Evolutionary conservation across 192 early-diverging fungal species (phyloP), one percentile per base, ranked within the genome.

Genomic region (Paraglomus brasilianum): DNA sequence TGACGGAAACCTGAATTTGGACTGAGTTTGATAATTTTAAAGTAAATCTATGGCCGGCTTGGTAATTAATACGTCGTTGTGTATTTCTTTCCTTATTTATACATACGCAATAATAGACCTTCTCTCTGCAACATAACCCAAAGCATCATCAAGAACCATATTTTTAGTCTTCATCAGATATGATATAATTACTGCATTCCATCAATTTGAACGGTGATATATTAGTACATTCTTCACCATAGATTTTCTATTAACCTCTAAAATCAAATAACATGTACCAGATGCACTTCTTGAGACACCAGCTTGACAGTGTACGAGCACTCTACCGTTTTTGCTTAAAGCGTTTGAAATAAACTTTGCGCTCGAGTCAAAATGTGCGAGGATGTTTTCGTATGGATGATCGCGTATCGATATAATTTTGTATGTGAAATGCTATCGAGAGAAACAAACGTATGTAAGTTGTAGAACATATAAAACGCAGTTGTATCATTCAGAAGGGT

Each of bases 1-100:
- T 68, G 15, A 39, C 39, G 41, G 43, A 68, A 68, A 15, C 66
- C 51, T 21, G 5, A 38, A 43, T 68, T 68, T 8, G 66, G 66
- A 14, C 66, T 68, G 14, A 8, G 10, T 21, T 21, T 15, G 10
- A 10, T 21, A n/a, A n/a, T 56, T 56, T 21, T 21, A 56, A 24
- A 10, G 30, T 15, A 24, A 56, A n/a, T 24, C 14, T 41, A 41
- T 48, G n/a, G n/a, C n/a, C n/a, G n/a, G n/a, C n/a, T n/a, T n/a
- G n/a, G n/a, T n/a, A n/a, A n/a, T n/a, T n/a, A 30, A 4, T 22
- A 47, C 11, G 41, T 45, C 13, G 30, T 24, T 14, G 48, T 11
- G 7, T 48, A 45, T 0, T 3, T 47, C 10, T 30, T 5, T 5
- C 13, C 36, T 7, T 47, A 1, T 48, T 30, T 0, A 44, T 13